Percentiles rank a stretch among this genome's conserved stretches.
Conservation (phyloP, 2,329 filamentous ascomycete genomes). For the Fusarium lateritium region DNA sequence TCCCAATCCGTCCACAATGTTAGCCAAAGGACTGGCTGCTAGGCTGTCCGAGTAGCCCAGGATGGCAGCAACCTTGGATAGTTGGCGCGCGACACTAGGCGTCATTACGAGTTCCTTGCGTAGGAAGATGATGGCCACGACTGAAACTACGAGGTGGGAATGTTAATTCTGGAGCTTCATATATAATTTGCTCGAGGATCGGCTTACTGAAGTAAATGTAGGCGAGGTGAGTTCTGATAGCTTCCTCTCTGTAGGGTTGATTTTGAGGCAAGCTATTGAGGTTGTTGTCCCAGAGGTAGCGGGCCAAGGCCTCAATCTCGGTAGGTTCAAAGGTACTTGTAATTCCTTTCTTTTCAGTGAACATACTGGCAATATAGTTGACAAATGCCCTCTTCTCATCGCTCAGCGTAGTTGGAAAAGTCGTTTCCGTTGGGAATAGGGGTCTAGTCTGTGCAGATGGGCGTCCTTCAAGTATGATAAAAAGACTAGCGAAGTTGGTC, state of each 20-base stretch:
- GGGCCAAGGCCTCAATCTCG: not conserved
- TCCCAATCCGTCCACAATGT: not conserved
- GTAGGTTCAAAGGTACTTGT: not conserved
- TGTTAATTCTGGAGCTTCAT: not conserved
- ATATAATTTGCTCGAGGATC: no score
- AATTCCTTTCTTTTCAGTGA: not conserved
- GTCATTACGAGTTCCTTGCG: not conserved
- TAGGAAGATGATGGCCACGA: not conserved
- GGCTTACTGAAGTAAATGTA: not conserved
- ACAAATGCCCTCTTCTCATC: not conserved
- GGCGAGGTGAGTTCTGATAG: not conserved
- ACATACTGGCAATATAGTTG: not conserved
- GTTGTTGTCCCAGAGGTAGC: not conserved
- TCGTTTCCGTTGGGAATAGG: not conserved
- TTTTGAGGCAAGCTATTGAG: not conserved
- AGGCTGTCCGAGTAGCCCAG: not conserved
- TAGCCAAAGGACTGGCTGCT: not conserved
- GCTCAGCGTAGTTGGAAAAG: not conserved
- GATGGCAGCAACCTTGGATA: conserved; percentile 1
- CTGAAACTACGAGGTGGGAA: not conserved
- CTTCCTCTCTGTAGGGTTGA: not conserved
- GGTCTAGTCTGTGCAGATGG: not conserved
- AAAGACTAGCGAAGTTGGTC: not conserved
- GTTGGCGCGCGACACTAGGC: not conserved
- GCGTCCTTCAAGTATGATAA: not conserved